Evolutionary conservation across 2,329 filamentous ascomycete species (phyloP).

Genomic region (Calonectria montana): DNA sequence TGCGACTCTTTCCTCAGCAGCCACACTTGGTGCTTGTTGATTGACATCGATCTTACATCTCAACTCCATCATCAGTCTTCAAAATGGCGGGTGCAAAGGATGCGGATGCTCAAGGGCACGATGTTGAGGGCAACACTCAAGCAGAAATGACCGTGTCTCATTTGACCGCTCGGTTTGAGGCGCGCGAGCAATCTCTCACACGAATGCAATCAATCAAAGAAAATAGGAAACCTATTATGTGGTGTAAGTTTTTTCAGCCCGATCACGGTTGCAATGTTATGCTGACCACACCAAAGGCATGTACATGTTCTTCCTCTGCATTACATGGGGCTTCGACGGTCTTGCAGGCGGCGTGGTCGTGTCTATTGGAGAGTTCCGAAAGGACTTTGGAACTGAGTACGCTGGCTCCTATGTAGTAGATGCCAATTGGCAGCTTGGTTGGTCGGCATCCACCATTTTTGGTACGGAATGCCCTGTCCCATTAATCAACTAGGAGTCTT

Average conservation of each 20-base stretch:
- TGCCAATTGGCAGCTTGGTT: constrained; percentile 21
- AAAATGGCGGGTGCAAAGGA: background rate
- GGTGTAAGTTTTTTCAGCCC: constrained; percentile 4
- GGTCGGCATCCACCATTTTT: background rate
- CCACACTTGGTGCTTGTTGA: background rate
- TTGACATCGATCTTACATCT: background rate
- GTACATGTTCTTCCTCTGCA: constrained; percentile 23
- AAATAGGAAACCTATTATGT: constrained; percentile 1
- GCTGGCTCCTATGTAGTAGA: constrained; percentile 12
- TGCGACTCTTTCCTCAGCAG: background rate
- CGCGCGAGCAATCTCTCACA: background rate
- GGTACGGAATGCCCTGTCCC: background rate
- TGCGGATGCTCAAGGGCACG: background rate
- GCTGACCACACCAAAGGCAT: background rate
- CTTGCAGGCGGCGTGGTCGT: constrained; percentile 12
- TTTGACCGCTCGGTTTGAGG: background rate
- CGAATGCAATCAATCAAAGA: constrained; percentile 17
- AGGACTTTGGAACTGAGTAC: constrained; percentile 16
- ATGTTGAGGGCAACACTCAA: background rate
- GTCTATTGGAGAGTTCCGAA: constrained; percentile 15
- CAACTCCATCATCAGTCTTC: background rate
- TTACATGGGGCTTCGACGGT: constrained; percentile 17
- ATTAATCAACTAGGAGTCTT: background rate
- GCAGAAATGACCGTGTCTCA: background rate
- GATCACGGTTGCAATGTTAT: background rate